Percentiles rank a stretch among this genome's conserved stretches.
Conservation (phyloP, 2,329 filamentous ascomycete species). For the Talaromyces sp. region DNA sequence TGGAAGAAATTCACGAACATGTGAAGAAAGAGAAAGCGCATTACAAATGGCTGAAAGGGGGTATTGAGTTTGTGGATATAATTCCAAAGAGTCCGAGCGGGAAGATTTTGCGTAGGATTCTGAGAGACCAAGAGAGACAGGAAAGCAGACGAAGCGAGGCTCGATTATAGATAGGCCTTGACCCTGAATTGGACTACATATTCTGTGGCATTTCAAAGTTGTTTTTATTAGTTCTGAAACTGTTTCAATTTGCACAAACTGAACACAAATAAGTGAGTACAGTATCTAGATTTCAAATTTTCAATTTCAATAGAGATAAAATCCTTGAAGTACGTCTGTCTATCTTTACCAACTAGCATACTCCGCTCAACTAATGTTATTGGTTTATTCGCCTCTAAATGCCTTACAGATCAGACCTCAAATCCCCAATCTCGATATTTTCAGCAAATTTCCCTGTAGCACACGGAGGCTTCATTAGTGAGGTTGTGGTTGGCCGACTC, state of each 20-base stretch:
- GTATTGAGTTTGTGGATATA: slow-evolving; percentile 39
- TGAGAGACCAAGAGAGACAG: slow-evolving; percentile 35
- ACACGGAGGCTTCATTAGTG: not conserved
- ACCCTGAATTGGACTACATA: not conserved
- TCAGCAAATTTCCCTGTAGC: not conserved
- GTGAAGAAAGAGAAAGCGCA: slow-evolving; percentile 33
- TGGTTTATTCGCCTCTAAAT: not conserved
- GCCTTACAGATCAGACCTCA: not conserved
- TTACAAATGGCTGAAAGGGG: slow-evolving; percentile 49
- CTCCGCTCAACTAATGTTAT: not conserved
- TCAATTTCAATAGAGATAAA: not conserved
- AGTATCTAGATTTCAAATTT: not conserved
- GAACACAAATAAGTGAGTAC: not conserved
- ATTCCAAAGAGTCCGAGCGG: slow-evolving; percentile 40
- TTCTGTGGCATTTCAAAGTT: not conserved
- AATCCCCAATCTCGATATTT: not conserved
- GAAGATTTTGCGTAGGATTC: slow-evolving; percentile 44
- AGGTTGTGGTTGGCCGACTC: not conserved
- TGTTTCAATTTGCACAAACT: not conserved
- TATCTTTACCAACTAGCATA: not conserved
- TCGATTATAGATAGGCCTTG: not conserved
- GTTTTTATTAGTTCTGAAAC: not conserved
- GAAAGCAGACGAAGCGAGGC: not conserved
- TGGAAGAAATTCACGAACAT: slow-evolving; percentile 39
- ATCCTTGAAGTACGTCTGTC: not conserved